These are phyloP conservation scores for Tulasnella sp. DNA, from an alignment of 768 basidiomycete species.

Conservation along the genomic window DNA sequence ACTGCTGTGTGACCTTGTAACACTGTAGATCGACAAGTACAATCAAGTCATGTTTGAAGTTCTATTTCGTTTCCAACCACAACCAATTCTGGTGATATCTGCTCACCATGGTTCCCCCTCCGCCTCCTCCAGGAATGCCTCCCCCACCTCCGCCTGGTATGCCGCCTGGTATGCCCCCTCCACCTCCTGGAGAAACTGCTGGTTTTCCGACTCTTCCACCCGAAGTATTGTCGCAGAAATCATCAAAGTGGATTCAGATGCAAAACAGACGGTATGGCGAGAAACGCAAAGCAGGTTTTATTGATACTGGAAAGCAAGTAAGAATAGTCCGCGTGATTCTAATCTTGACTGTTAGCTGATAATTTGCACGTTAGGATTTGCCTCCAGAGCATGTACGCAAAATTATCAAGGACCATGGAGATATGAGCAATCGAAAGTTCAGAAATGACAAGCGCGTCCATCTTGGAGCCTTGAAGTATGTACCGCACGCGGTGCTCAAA, in stretches of 20 bases:
- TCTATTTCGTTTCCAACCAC: slow-evolving; percentile 8
- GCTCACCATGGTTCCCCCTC: neutral
- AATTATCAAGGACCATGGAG: slow-evolving; percentile 99
- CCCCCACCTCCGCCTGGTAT: slow-evolving; percentile 28
- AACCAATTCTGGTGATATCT: neutral
- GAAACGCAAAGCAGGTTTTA: slow-evolving; percentile 76
- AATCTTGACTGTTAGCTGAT: neutral
- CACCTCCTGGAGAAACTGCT: slow-evolving; percentile 24
- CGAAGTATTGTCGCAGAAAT: slow-evolving; percentile 76
- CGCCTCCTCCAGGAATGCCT: slow-evolving; percentile 5
- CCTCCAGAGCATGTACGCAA: slow-evolving; percentile 97
- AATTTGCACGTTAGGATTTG: slow-evolving; percentile 45
- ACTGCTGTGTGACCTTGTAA: neutral
- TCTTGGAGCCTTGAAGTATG: slow-evolving; percentile 88
- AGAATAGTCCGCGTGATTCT: slow-evolving; percentile 20
- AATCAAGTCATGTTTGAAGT: neutral
- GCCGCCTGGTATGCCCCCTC: slow-evolving; percentile 25
- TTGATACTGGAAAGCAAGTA: slow-evolving; percentile 90
- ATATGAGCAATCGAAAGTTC: slow-evolving; percentile 99
- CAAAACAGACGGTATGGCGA: slow-evolving; percentile 86
- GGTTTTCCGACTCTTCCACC: slow-evolving; percentile 32
- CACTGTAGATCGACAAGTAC: neutral
- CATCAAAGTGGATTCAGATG: slow-evolving; percentile 92
- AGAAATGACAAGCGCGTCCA: slow-evolving; percentile 99
- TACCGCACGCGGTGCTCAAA: slow-evolving; percentile 99